Conservation (phyloP, 2,329 filamentous ascomycete species). For the Colletotrichum theobromicola region DNA sequence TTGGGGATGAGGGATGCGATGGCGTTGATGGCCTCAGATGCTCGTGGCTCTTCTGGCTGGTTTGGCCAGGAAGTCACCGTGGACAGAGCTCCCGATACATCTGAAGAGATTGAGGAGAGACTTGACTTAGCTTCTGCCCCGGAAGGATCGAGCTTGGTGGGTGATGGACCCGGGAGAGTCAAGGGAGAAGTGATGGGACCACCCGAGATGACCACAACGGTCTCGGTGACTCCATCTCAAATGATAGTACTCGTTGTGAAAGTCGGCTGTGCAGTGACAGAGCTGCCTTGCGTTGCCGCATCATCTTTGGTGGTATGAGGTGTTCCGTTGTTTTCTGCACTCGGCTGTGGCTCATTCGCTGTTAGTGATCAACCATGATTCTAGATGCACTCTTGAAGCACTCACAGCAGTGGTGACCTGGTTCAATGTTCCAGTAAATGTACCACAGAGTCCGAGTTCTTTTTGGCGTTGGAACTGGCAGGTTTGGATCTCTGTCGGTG, state of each 20-base stretch:
- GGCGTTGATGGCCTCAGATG: not conserved
- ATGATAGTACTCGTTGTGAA: not conserved
- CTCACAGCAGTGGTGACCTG: not conserved
- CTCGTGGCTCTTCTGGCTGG: not conserved
- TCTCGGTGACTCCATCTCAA: not conserved
- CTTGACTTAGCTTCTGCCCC: accelerated
- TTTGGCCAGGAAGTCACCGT: not conserved
- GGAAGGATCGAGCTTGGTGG: not conserved
- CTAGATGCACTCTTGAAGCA: too few species aligned
- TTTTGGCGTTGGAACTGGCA: not conserved
- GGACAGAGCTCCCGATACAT: not conserved
- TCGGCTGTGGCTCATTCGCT: accelerated
- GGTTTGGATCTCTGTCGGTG: accelerated
- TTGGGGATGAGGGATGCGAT: not conserved
- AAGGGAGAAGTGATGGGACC: not conserved
- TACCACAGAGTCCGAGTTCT: not conserved
- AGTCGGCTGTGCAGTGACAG: not conserved
- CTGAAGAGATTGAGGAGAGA: not conserved
- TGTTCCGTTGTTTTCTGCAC: not conserved
- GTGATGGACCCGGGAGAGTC: not conserved
- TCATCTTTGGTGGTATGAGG: not conserved
- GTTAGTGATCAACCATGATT: too few species aligned
- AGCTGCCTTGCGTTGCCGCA: not conserved
- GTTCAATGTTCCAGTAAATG: not conserved
- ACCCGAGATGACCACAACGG: not conserved